Base-by-base conservation (phyloP, 2,329 filamentous ascomycete species). In the Emydomyces testavorans region DNA sequence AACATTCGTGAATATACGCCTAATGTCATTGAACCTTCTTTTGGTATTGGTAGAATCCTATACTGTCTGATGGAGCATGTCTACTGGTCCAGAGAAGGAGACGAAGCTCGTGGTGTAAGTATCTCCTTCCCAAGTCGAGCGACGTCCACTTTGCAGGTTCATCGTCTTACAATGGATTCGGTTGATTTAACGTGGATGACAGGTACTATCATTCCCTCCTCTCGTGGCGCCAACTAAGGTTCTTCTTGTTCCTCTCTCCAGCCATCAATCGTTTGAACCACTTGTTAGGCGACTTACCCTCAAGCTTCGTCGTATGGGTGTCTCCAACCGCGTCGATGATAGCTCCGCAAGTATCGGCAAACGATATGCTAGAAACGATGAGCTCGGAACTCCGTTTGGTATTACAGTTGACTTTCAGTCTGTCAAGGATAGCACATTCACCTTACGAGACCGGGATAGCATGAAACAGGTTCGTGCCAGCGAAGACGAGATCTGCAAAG, bases 341-440 rank as follows among this genome's bases (percentile, higher is more conserved):
- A 93, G 86, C 11, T 86, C 83, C 23, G 88, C 89, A 52, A 88
- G 82, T 53, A 96, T 96, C 58, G 90, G 90, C 64, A 94, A 94
- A 75, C 83, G 90, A 46, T 96, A 94, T 68, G 81, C 84, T 63
- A 82, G 92, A 60, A 95, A 95, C 65, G 90, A 96, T 66, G 90
- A 96, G 71, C 78, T 95, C 50, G 92, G 90, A 60, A 96, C 92
- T 37, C 87, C 90, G 6, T 82, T 95, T 55, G 90, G 88, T 62
- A 82, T 96, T 66, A 96, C 90, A 0, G 79, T 96, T 51, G 90
- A 96, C 67, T 96, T 95, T 77, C 86, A 96, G 73, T 93, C 86
- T 40, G 72, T 94, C 56, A 80, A 94, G 68, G 88, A 95, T 65
- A 79, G 79, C 62, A 84, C 83, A 6, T 78, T 93, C 62, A 96